Percentiles rank a stretch among this genome's conserved stretches.
Evolutionary conservation across 2,329 filamentous ascomycete genomes (phyloP).

Genomic region (Diaporthe batatas): DNA sequence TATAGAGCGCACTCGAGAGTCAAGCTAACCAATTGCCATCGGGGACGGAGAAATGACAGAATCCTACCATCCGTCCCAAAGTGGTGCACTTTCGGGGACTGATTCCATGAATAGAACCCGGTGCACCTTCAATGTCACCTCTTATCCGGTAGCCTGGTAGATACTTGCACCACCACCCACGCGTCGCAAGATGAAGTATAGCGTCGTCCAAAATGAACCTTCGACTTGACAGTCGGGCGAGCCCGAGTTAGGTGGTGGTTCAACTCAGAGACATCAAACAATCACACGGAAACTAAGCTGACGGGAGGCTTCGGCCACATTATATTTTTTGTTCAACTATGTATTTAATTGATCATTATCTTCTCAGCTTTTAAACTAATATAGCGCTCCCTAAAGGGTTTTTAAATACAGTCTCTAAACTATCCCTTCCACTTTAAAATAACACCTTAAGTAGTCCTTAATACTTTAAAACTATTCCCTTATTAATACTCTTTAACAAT

Average conservation of each 20-base stretch:
- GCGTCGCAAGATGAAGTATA: neutral
- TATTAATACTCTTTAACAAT: no score
- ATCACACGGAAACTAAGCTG: neutral
- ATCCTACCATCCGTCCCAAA: neutral
- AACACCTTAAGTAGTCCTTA: no score
- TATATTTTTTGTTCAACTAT: no score
- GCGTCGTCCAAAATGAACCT: neutral
- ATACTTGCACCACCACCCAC: neutral
- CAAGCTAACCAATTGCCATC: neutral
- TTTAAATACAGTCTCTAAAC: no score
- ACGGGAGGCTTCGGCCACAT: no score
- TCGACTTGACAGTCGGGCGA: neutral
- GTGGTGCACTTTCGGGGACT: neutral
- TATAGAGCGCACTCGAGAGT: neutral
- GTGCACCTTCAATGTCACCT: neutral
- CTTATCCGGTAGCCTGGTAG: neutral
- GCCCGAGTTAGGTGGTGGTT: neutral
- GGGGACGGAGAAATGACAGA: neutral
- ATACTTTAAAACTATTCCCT: no score
- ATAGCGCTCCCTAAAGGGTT: no score
- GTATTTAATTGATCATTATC: no score
- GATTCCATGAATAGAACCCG: neutral
- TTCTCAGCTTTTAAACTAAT: no score
- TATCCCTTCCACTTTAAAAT: no score
- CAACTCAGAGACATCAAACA: no score